Conservation (phyloP, 2,329 filamentous ascomycete species). For the Epichloe uncinata region DNA sequence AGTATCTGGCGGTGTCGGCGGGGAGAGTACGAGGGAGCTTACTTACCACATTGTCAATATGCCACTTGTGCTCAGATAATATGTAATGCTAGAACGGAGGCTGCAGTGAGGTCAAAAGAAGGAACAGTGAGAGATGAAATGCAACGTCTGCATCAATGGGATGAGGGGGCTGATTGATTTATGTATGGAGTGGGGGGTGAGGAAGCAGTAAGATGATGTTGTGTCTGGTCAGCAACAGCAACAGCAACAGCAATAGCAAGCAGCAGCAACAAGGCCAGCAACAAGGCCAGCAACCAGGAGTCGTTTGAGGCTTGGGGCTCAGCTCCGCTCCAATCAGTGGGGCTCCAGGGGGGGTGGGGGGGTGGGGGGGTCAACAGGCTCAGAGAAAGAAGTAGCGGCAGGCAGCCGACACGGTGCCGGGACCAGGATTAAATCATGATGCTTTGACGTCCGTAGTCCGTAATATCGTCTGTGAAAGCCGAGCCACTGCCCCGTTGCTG, state of each 20-base stretch:
- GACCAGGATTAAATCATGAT: too few species aligned
- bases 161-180: slow-evolving; percentile 5
- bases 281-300: background rate
- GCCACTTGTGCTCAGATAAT: slow-evolving; percentile 6
- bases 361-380: background rate
- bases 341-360: slow-evolving; percentile 1
- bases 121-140: slow-evolving; percentile 4
- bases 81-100: background rate
- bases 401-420: background rate
- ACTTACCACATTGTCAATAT: slow-evolving; percentile 14
- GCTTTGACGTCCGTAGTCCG: too few species aligned
- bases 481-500: too few species aligned
- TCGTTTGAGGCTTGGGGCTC: slow-evolving; percentile 12
- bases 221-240: background rate
- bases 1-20: slow-evolving; percentile 7
- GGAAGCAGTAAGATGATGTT: slow-evolving; percentile 8
- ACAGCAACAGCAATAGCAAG: background rate
- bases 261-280: background rate
- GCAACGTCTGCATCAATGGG: background rate
- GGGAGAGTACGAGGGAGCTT: slow-evolving; percentile 4
- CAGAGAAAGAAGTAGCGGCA: slow-evolving; percentile 5
- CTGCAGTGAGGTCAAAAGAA: background rate
- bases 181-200: slow-evolving; percentile 7
- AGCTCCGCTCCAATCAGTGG: slow-evolving; percentile 8
- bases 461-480: too few species aligned